Conservation (phyloP, 495 filamentous ascomycete species). For the Daldinia caldariorum region DNA sequence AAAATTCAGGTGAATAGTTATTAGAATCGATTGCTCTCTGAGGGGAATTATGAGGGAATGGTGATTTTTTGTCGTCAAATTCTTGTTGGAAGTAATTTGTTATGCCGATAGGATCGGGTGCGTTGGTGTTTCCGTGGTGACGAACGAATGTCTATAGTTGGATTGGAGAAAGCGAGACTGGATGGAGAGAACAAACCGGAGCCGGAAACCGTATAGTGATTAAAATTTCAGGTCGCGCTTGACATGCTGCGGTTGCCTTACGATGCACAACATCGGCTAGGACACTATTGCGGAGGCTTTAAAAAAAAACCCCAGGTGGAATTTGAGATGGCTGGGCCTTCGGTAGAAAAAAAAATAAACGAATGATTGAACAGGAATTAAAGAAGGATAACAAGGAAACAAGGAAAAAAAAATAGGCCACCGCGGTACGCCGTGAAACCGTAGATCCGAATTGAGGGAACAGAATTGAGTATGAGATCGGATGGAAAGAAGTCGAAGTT, state of each 20-base stretch:
- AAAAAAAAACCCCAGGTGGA: conserved; percentile 11
- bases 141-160: conserved; percentile 49
- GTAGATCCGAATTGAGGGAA: conserved; percentile 29
- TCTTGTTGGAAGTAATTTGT: conserved; percentile 13
- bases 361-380: conserved; percentile 28
- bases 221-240: conserved; percentile 34
- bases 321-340: conserved; percentile 30
- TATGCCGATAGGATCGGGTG: conserved; percentile 28
- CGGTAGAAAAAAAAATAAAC: conserved; percentile 21
- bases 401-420: conserved; percentile 40
- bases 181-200: conserved; percentile 25
- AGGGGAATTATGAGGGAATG: conserved; percentile 28
- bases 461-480: conserved; percentile 12
- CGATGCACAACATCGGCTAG: conserved; percentile 23
- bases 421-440: conserved; percentile 41
- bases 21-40: conserved; percentile 33
- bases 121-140: conserved; percentile 40
- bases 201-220: conserved; percentile 27
- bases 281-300: conserved; percentile 25
- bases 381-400: conserved; percentile 39
- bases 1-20: conserved; percentile 30
- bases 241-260: conserved; percentile 33
- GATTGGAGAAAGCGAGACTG: conserved; percentile 47
- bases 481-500: conserved; percentile 31
- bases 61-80: conserved; percentile 25